A percentile compares a stretch with the other conserved stretches of the same genome.
phyloP scores from a whole-genome alignment of 1,284 basidiomycete genomes.

The Cystobasidium slooffiae region DNA sequence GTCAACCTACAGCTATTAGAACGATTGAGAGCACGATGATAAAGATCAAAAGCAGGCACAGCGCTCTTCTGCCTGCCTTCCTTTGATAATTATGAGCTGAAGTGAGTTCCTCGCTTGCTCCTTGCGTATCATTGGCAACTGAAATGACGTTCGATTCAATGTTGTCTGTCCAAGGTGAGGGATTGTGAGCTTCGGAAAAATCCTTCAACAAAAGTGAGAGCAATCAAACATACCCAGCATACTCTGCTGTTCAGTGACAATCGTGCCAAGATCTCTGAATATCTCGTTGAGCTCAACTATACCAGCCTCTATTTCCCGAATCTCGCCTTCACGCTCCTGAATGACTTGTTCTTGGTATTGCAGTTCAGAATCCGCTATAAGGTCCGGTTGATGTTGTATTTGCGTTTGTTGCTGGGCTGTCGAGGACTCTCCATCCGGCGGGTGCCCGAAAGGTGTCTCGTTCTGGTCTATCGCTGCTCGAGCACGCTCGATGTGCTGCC shows the following conservation, averaged over 20 bases:
- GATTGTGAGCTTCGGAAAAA: not conserved
- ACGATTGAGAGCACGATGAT: constrained; percentile 87
- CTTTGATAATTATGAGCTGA: constrained; percentile 94
- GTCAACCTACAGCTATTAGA: constrained; percentile 72
- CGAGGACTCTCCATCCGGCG: not conserved
- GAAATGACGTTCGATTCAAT: constrained; percentile 93
- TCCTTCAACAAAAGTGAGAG: not conserved
- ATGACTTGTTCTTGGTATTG: constrained; percentile 96
- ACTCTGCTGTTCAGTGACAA: constrained; percentile 91
- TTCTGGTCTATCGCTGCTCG: constrained; percentile 40
- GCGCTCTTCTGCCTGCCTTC: constrained; percentile 85
- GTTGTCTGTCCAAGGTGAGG: constrained; percentile 68
- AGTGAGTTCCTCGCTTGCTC: constrained; percentile 83
- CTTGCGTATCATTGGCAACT: constrained; percentile 79
- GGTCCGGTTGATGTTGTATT: constrained; percentile 42
- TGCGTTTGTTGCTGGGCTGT: constrained; percentile 45
- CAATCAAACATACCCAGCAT: constrained; percentile 75
- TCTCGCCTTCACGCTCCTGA: constrained; percentile 91
- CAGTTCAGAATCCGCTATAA: constrained; percentile 74
- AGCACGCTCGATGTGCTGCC: constrained; percentile 74
- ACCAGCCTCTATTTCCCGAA: constrained; percentile 93
- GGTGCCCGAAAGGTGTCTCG: constrained; percentile 4
- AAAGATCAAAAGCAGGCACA: constrained; percentile 81
- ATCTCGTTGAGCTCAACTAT: constrained; percentile 97
- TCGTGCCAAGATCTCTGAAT: constrained; percentile 91